These are phyloP conservation scores for Naganishia cerealis DNA, from an alignment of 1,284 basidiomycete species.

Conservation along the genomic window DNA sequence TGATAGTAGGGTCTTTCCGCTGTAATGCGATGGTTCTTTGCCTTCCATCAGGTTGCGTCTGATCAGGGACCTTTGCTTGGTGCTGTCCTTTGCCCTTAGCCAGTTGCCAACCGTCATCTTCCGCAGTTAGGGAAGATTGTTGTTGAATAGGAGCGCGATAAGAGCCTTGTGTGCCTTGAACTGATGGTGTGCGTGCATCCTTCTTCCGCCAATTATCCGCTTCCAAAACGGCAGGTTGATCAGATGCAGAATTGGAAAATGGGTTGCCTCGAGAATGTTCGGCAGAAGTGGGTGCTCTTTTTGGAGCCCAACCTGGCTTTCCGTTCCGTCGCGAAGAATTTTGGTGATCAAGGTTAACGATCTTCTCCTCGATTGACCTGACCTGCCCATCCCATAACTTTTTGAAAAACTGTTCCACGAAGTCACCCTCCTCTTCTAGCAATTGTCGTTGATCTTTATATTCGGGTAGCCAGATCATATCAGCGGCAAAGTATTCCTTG, in stretches of 20 bases:
- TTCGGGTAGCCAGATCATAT: constrained; percentile 30
- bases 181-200: not conserved
- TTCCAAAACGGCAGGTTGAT: constrained; percentile 14
- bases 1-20: constrained; percentile 5
- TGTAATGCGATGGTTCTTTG: not conserved
- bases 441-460: constrained; percentile 45
- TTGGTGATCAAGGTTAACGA: constrained; percentile 20
- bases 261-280: constrained; percentile 12
- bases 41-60: not conserved
- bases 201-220: constrained; percentile 18
- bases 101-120: constrained; percentile 23
- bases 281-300: not conserved
- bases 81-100: constrained; percentile 16
- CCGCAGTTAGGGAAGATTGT: not conserved
- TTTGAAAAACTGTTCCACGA: constrained; percentile 42
- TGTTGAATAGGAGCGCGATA: not conserved
- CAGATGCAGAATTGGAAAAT: not conserved
- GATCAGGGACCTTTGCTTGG: not conserved
- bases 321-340: constrained; percentile 2
- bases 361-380: constrained; percentile 28
- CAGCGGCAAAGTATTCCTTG: constrained; percentile 25
- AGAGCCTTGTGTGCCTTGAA: not conserved
- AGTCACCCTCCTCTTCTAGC: constrained; percentile 49
- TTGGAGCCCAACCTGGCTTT: constrained; percentile 3
- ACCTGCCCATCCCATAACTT: constrained; percentile 30